Base-by-base conservation (phyloP, 768 basidiomycete genomes). In the Amanita polypyramis region DNA sequence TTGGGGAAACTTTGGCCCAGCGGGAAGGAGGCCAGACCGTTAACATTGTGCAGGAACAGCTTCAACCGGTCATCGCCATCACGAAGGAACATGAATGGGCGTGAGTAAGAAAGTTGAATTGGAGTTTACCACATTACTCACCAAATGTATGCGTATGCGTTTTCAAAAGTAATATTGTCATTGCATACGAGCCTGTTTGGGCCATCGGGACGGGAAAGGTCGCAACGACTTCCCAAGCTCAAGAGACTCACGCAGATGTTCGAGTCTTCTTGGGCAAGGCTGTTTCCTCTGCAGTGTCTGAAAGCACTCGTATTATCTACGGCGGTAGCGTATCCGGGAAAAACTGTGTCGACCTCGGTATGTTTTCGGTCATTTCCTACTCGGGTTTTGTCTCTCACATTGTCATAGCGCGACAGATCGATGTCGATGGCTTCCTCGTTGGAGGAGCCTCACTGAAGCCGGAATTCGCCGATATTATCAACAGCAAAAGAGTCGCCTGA, bases 171-270 rank as follows among this genome's bases (percentile, higher is more conserved):
- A 80, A 87, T 53, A 73, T 98, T 59, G 95, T 99, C 50, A 75
- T 99, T 58, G 96, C 96, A 15, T 99, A 94, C 65, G 91, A 95
- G 65, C 90, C 93, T 36, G 90, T 98, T 14, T 98, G 96, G 95
- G 95, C 96, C 29, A 98, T 98, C 63, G 96, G 96, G 38, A 97
- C 95, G 10, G 95, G 95, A 54, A 95, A 87, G 64, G 94, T 96
- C 45, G 95, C 95, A 38, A 89, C 89, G 27, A 72, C 87, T 0
- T 73, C 71, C n/a, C 87, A 97, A 70, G 96, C 96, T 1, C 95
- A 98, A 66, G 86, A 93, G 35, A 80, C 88, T 2, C 96, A 99
- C 60, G 76, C 74, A 33, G 79, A 84, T 51, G 82, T 94, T 58
- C 87, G 96, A 55, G 57, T 68, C 9, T 96, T 80, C 70, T 70